Conservation (phyloP, 1,284 basidiomycete genomes). For the Rhodotorula sp. region DNA sequence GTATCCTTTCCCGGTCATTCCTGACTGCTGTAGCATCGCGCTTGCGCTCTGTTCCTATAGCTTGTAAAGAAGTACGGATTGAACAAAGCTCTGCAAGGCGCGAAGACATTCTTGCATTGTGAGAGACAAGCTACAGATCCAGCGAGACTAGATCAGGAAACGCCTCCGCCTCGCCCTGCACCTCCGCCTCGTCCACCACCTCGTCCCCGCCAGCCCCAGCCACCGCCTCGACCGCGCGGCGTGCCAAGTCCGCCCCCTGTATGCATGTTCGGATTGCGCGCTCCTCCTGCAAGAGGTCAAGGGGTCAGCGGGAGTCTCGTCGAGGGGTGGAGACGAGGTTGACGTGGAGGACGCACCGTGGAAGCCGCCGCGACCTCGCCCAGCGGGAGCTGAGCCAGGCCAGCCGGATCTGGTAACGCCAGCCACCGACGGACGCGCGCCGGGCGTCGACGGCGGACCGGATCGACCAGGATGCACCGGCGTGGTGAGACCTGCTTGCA, state of each 20-base stretch:
- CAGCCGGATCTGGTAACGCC: not conserved
- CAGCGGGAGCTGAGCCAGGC: not conserved
- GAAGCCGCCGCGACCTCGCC: constrained; percentile 17
- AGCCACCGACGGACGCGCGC: not conserved
- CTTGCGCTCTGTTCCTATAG: too few species aligned
- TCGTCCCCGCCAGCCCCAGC: constrained; percentile 6
- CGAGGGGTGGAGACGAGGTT: not conserved
- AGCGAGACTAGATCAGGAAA: not conserved
- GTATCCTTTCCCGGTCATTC: too few species aligned
- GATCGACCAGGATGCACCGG: not conserved
- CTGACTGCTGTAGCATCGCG: too few species aligned
- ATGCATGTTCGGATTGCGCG: not conserved
- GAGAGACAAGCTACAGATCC: not conserved
- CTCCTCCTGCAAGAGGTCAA: not conserved
- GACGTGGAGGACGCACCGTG: constrained; percentile 3
- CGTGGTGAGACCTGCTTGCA: constrained; percentile 1
- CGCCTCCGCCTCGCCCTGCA: not conserved
- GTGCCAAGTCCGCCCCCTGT: not conserved
- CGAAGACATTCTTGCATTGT: too few species aligned
- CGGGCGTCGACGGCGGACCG: not conserved
- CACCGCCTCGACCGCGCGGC: not conserved
- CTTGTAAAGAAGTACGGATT: too few species aligned
- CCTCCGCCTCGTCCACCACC: not conserved
- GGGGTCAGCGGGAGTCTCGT: not conserved
- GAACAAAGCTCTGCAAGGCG: too few species aligned